Percentiles rank a stretch among this genome's conserved stretches.
Conservation (phyloP, 306 rosid genomes). For the Bauhinia variegata region DNA sequence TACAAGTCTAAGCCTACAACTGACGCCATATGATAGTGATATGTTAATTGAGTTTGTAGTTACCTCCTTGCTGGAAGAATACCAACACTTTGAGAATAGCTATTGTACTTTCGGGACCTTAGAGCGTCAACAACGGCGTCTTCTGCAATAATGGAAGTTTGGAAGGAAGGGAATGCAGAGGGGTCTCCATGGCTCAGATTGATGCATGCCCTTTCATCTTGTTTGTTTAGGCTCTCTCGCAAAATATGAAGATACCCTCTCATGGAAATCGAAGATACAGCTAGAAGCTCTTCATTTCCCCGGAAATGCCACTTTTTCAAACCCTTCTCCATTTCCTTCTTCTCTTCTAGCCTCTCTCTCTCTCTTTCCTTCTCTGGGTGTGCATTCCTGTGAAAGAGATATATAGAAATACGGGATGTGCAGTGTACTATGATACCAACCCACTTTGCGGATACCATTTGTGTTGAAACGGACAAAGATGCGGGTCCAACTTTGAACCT, state of each 20-base stretch:
- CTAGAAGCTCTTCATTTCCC: neutral
- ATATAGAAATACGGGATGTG: too few species aligned
- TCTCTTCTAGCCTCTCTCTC: too few species aligned
- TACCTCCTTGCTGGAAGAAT: slow-evolving; percentile 36
- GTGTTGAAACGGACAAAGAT: too few species aligned
- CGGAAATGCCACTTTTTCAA: slow-evolving; percentile 6
- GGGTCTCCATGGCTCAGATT: slow-evolving; percentile 48
- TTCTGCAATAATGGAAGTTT: slow-evolving; percentile 30
- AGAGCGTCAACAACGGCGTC: slow-evolving; percentile 41
- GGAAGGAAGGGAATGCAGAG: slow-evolving; percentile 38
- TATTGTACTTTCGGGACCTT: slow-evolving; percentile 35
- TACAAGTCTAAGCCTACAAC: too few species aligned
- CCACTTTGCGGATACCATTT: too few species aligned
- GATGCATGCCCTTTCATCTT: slow-evolving; percentile 18
- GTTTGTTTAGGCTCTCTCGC: slow-evolving; percentile 8
- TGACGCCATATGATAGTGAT: too few species aligned
- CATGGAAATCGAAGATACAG: neutral
- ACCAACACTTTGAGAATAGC: slow-evolving; percentile 26
- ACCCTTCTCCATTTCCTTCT: slow-evolving; percentile 4
- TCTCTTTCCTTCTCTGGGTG: too few species aligned
- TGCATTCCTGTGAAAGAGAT: too few species aligned
- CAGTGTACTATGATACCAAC: too few species aligned
- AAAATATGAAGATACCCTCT: slow-evolving; percentile 13
- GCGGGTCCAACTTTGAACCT: too few species aligned
- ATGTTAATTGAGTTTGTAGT: neutral